These are phyloP conservation scores for Botrytis elliptica DNA, from an alignment of 2,329 filamentous ascomycete genomes.

Conservation along the genomic window DNA sequence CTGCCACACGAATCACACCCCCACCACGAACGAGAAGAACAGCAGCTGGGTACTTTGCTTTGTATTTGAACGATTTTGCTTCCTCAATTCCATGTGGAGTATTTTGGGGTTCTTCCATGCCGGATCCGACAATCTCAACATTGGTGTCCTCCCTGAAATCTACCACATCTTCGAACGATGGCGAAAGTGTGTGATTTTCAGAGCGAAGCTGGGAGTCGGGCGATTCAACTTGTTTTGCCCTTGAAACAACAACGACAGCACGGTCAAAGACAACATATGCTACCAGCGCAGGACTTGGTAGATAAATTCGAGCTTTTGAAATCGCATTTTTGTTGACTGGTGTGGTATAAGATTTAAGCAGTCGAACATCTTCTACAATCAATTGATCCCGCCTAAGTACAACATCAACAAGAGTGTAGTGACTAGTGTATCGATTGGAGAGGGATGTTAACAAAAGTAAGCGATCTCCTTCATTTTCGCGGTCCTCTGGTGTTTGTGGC, in stretches of 20 bases:
- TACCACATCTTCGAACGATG: conserved; percentile 82
- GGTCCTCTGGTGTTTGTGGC: conserved; percentile 52
- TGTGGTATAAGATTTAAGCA: conserved; percentile 63
- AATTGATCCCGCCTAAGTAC: conserved; percentile 54
- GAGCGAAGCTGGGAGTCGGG: conserved; percentile 74
- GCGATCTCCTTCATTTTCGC: conserved; percentile 52
- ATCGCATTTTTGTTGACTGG: conserved; percentile 43
- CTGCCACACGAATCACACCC: conserved; percentile 59
- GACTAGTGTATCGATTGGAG: conserved; percentile 51
- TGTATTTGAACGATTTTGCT: conserved; percentile 50
- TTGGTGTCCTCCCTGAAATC: conserved; percentile 68
- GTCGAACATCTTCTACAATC: conserved; percentile 64
- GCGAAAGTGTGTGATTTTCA: conserved; percentile 60
- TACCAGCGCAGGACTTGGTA: conserved; percentile 76
- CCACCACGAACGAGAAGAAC: conserved; percentile 62
- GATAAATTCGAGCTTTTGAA: conserved; percentile 64
- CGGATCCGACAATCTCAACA: conserved; percentile 62
- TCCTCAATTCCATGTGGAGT: conserved; percentile 46
- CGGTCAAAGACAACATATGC: conserved; percentile 80
- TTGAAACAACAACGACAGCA: conserved; percentile 74
- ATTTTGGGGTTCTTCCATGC: conserved; percentile 58
- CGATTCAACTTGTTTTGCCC: conserved; percentile 64
- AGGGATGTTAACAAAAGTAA: conserved; percentile 62
- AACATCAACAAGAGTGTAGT: conserved; percentile 76
- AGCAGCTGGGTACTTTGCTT: conserved; percentile 60